Base-by-base conservation (phyloP, 371 early-diverging fungal genomes). In the Apophysomyces elegans region DNA sequence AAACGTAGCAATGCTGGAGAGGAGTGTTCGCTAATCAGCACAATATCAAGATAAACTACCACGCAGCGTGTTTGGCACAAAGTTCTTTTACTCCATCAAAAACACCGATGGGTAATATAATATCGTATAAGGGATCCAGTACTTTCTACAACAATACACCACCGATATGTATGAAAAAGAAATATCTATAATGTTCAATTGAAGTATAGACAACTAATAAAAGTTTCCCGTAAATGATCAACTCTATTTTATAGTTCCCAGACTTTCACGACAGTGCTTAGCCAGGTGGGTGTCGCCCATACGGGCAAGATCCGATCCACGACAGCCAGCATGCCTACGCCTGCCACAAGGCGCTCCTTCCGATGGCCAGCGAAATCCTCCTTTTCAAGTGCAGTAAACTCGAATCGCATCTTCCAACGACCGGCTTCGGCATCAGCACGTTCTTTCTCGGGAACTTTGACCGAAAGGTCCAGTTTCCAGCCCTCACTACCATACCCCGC, bases 251-350 rank as follows among this genome's bases (percentile, higher is more conserved):
- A 83, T 50, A 83, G 60, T 37, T 83, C 64, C 84, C 84, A 83
- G 9, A 77, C 70, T 60, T 80, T 64, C 7, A 83, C 86, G 8
- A 81, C 80, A 14, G 85, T 72, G 56, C 85, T 83, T 44, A 90
- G 71, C 77, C 83, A 90, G 16, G 90, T 82, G 46, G 87, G 77
- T 0, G 89, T 75, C 7, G 86, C 81, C 89, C 90, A 90, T 5
- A 78, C 72, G 5, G 90, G 90, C 58, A 86, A 74, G 0, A 82
- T 75, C 26, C 71, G 71, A 58, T 82, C 67, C 14, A 89, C 68
- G 35, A 73, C 72, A 13, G 79, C 69, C 74, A 91, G 70, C 46
- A 91, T 77, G 12, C 85, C 81, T 18, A 84, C 78, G 72, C 86
- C 77, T 36, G 84, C 79, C 37, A 81, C 61, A 58, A 86, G 41